These are phyloP conservation scores for Fusarium hostae DNA, from an alignment of 2,329 filamentous ascomycete genomes.

Conservation along the genomic window DNA sequence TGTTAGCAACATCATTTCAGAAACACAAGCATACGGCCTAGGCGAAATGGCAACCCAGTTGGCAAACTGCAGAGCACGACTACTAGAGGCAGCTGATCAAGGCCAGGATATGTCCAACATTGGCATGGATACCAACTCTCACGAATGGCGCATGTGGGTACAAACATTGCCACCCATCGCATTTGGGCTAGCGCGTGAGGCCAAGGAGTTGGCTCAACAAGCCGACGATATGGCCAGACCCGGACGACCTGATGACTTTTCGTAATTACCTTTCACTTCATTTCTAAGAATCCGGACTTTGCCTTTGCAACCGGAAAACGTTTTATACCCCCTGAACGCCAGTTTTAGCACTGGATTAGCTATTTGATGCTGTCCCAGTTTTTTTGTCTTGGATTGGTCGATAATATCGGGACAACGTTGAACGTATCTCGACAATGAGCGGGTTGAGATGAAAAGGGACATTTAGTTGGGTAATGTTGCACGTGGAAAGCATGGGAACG, in stretches of 20 bases:
- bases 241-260: conserved; percentile 58
- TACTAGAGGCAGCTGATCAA: conserved; percentile 71
- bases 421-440: conserved; percentile 20
- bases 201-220: conserved; percentile 74
- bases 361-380: conserved; percentile 20
- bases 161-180: conserved; percentile 82
- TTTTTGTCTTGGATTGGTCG: conserved; percentile 31
- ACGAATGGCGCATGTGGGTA: conserved; percentile 72
- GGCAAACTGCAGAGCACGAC: conserved; percentile 70
- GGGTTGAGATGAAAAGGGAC: conserved; percentile 26
- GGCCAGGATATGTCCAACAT: conserved; percentile 68
- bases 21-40: conserved; percentile 69
- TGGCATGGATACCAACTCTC: conserved; percentile 59
- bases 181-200: conserved; percentile 86
- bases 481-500: conserved; percentile 43
- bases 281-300: conserved; percentile 22
- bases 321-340: conserved; percentile 39
- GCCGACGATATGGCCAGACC: conserved; percentile 52
- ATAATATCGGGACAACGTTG: conserved; percentile 22
- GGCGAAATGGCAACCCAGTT: conserved; percentile 66
- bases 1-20: conserved; percentile 75
- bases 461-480: conserved; percentile 41
- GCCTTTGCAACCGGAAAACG: conserved; percentile 17
- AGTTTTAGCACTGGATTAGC: conserved; percentile 23
- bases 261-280: conserved; percentile 47